Percentiles rank a stretch among this genome's conserved stretches.
phyloP scores from a whole-genome alignment of 225 moss, liverwort and hornwort species.

The Marchantia polymorpha region DNA sequence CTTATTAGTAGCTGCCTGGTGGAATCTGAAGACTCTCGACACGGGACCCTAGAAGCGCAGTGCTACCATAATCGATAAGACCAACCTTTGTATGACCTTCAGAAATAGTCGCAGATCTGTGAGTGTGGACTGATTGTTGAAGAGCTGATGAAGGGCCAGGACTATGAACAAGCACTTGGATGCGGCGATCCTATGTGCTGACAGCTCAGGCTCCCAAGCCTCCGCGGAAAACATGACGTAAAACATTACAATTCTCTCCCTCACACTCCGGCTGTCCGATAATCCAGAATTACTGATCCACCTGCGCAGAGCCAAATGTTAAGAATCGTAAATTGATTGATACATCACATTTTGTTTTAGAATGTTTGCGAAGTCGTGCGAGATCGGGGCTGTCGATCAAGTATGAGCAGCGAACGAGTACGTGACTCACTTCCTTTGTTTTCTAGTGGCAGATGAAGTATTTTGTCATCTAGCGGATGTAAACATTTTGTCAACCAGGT shows the following conservation, averaged over 20 bases:
- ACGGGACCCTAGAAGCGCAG: no score
- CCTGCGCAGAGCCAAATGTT: constrained; percentile 13
- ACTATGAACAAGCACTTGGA: constrained; percentile 40
- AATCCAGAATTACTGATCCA: constrained; percentile 47
- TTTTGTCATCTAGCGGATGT: background rate
- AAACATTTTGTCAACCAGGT: background rate
- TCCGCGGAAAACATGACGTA: constrained; percentile 44
- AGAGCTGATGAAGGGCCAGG: constrained; percentile 37
- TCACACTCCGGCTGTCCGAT: constrained; percentile 37
- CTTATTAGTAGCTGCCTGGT: no score
- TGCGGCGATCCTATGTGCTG: constrained; percentile 28
- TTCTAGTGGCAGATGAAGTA: background rate
- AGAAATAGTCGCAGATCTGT: constrained; percentile 25
- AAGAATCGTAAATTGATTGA: background rate
- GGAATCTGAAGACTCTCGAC: no score
- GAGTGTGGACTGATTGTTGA: constrained; percentile 18
- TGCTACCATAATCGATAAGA: background rate
- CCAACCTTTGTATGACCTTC: constrained; percentile 28
- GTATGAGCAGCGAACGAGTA: background rate
- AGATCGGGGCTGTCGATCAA: background rate
- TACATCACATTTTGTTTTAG: no score
- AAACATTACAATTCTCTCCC: constrained; percentile 45
- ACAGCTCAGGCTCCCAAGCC: constrained; percentile 42
- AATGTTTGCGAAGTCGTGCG: no score
- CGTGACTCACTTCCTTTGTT: background rate